Evolutionary conservation across 257 asterid species (phyloP).

Genomic region (Solanum chaucha): DNA sequence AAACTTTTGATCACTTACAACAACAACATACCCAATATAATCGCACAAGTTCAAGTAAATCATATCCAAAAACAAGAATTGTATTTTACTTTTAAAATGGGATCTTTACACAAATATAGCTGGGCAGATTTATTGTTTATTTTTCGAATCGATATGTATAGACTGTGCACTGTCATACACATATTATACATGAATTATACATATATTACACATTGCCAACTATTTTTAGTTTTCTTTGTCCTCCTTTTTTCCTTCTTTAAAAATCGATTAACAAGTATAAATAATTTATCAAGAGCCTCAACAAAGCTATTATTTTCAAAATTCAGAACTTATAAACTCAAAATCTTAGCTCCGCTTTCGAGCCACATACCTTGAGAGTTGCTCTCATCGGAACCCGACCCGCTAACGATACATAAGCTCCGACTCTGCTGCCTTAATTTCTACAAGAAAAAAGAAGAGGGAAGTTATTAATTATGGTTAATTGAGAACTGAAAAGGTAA

Average conservation of each 20-base stretch:
- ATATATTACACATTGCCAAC: neutral
- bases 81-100: no score
- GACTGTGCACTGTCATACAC: neutral
- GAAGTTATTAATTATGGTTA: neutral
- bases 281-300: neutral
- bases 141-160: no score
- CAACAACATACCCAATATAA: neutral
- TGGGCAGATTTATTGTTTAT: neutral
- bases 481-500: neutral
- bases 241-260: no score
- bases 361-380: constrained; percentile 22
- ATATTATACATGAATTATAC: neutral
- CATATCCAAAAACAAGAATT: neutral
- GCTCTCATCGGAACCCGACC: constrained; percentile 19
- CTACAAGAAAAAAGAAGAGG: constrained; percentile 5
- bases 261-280: neutral
- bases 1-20: neutral
- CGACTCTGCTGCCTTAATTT: constrained; percentile 5
- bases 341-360: neutral
- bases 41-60: neutral
- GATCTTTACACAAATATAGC: neutral
- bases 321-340: no score
- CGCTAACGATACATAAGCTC: constrained; percentile 13
- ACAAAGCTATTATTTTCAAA: no score
- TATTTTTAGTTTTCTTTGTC: neutral